Percentiles rank a stretch among this genome's conserved stretches.
Evolutionary conservation across 306 rosid species (phyloP).

Genomic region (Carpinus fangiana): DNA sequence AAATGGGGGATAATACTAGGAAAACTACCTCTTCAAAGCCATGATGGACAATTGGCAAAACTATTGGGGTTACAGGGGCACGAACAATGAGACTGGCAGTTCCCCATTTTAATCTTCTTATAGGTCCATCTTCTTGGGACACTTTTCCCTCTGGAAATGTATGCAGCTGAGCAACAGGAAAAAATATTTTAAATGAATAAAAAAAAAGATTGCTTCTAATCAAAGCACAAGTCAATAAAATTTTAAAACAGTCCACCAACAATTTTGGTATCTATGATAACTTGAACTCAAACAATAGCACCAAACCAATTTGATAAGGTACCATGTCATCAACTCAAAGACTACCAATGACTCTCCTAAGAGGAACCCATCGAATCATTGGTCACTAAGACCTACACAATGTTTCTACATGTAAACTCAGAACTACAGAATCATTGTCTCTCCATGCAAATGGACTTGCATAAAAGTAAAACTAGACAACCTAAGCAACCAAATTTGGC

Average conservation of each 20-base stretch:
- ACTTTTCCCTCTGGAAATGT: conserved; percentile 97
- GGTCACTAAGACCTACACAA: background rate
- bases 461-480: background rate
- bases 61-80: conserved; percentile 73
- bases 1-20: too few species aligned
- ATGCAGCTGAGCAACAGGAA: conserved; percentile 54
- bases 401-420: background rate
- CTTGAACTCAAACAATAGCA: background rate
- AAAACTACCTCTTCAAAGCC: conserved; percentile 73
- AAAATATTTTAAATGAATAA: background rate
- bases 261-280: background rate
- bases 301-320: background rate
- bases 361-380: background rate
- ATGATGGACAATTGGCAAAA: conserved; percentile 79
- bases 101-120: conserved; percentile 87
- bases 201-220: background rate
- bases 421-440: background rate
- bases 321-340: background rate
- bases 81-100: conserved; percentile 94
- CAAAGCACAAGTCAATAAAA: background rate
- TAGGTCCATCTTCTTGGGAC: conserved; percentile 75
- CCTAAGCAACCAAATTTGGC: background rate
- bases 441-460: background rate
- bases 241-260: background rate
- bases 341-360: background rate